Conservation (phyloP, 208 protist genomes). For the Acanthamoeba healyi region DNA sequence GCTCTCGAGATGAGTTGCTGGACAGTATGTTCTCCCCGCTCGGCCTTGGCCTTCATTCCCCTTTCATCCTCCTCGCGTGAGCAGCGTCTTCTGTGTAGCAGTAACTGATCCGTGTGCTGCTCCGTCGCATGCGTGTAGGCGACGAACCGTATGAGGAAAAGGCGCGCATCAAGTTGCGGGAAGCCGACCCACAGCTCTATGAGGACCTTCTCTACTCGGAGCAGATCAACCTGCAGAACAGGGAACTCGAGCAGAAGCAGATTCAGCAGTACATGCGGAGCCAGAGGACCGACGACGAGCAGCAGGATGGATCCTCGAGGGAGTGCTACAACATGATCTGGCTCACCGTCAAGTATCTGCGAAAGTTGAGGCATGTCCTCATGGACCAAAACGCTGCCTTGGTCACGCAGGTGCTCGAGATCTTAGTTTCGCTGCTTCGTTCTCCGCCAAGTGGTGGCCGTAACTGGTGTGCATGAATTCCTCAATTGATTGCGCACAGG, state of each 20-base stretch:
- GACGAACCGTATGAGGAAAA: conserved; percentile 61
- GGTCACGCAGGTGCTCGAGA: conserved; percentile 18
- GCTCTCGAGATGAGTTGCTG: conserved; percentile 45
- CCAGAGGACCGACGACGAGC: background rate
- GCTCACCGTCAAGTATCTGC: conserved; percentile 56
- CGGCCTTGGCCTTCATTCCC: background rate
- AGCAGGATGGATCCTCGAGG: background rate
- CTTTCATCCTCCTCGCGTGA: background rate
- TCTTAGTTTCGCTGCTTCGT: too few species aligned
- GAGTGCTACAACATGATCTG: conserved; percentile 54
- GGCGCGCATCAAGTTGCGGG: conserved; percentile 47
- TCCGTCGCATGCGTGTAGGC: background rate
- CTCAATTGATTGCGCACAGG: conserved; percentile 10
- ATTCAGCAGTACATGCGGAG: conserved; percentile 70
- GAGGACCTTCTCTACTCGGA: conserved; percentile 66
- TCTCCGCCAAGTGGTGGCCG: too few species aligned
- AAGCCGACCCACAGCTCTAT: conserved; percentile 66
- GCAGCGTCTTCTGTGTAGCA: background rate
- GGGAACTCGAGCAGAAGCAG: conserved; percentile 51
- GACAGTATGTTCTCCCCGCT: background rate
- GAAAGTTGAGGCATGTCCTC: conserved; percentile 54
- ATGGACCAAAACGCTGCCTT: conserved; percentile 21
- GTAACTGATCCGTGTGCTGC: background rate
- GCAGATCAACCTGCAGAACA: conserved; percentile 49
- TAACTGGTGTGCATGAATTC: too few species aligned